phyloP scores from a whole-genome alignment of 495 filamentous ascomycete genomes.

The Penicillium lividum region DNA sequence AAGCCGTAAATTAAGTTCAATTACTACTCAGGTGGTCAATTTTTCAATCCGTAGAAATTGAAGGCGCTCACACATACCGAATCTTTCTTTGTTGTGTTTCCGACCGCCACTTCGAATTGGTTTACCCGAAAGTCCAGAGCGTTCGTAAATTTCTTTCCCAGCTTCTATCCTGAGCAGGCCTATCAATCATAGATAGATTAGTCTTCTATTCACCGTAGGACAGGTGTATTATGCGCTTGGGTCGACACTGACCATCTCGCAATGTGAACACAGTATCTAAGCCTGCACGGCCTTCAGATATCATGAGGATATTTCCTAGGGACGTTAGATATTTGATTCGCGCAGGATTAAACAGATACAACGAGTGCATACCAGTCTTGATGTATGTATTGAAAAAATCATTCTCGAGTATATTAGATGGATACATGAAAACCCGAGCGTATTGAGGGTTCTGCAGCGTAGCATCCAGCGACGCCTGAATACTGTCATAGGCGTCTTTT shows the following conservation, averaged over 20 bases:
- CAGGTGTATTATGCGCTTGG: background rate
- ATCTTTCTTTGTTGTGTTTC: slow-evolving; percentile 63
- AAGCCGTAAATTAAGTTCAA: slow-evolving; percentile 77
- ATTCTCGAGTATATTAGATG: slow-evolving; percentile 67
- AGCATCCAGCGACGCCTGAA: slow-evolving; percentile 54
- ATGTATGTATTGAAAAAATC: slow-evolving; percentile 87
- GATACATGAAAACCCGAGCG: slow-evolving; percentile 71
- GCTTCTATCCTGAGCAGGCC: slow-evolving; percentile 75
- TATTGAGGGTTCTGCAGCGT: slow-evolving; percentile 53
- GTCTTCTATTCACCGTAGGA: background rate
- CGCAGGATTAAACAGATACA: background rate
- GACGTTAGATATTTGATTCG: background rate
- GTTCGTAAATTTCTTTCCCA: slow-evolving; percentile 81
- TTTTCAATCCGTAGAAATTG: slow-evolving; percentile 2
- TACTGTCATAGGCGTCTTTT: slow-evolving; percentile 58
- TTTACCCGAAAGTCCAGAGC: slow-evolving; percentile 78
- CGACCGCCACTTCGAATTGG: slow-evolving; percentile 59
- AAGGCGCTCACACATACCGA: slow-evolving; percentile 36
- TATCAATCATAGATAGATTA: slow-evolving; percentile 27
- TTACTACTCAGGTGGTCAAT: slow-evolving; percentile 49
- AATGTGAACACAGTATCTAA: slow-evolving; percentile 79
- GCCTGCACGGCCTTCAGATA: slow-evolving; percentile 81
- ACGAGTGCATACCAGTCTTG: slow-evolving; percentile 64
- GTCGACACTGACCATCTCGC: slow-evolving; percentile 56
- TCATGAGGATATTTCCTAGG: slow-evolving; percentile 83